Conservation (phyloP, 2,329 filamentous ascomycete species). For the Penicillium sp. region DNA sequence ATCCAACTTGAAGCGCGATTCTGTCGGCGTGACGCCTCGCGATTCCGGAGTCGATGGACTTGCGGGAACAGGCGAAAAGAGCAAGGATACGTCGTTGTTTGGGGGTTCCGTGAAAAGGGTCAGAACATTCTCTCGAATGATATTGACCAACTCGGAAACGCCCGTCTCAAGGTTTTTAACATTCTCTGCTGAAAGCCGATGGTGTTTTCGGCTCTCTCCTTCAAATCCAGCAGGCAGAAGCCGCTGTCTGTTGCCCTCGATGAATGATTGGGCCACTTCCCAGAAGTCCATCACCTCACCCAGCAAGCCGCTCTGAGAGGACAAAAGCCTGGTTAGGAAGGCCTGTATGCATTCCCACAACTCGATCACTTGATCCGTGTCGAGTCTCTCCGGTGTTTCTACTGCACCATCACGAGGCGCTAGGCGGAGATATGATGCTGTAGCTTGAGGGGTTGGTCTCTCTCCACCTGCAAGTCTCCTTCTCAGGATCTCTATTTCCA, state of each 20-base stretch:
- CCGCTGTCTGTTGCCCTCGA: constrained; percentile 78
- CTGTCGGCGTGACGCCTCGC: constrained; percentile 53
- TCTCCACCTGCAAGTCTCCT: constrained; percentile 72
- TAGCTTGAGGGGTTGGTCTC: constrained; percentile 63
- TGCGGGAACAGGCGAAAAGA: constrained; percentile 72
- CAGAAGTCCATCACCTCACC: constrained; percentile 92
- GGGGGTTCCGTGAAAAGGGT: constrained; percentile 84
- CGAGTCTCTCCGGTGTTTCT: constrained; percentile 62
- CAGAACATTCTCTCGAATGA: constrained; percentile 74
- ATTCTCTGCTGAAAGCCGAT: constrained; percentile 69
- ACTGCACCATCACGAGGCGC: constrained; percentile 65
- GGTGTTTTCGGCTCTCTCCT: constrained; percentile 74
- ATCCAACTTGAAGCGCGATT: constrained; percentile 77
- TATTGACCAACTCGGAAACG: constrained; percentile 73
- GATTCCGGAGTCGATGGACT: constrained; percentile 63
- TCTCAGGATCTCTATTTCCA: constrained; percentile 88
- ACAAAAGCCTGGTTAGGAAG: constrained; percentile 71
- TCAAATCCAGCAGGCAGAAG: constrained; percentile 76
- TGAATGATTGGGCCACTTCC: constrained; percentile 86
- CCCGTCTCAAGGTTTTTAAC: constrained; percentile 70
- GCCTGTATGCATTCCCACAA: constrained; percentile 85
- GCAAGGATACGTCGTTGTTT: constrained; percentile 80
- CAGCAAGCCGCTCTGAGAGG: constrained; percentile 69
- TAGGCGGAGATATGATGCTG: constrained; percentile 72
- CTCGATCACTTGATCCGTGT: constrained; percentile 75